phyloP scores from a whole-genome alignment of 495 filamentous ascomycete genomes.

The Amniculicola lignicola region DNA sequence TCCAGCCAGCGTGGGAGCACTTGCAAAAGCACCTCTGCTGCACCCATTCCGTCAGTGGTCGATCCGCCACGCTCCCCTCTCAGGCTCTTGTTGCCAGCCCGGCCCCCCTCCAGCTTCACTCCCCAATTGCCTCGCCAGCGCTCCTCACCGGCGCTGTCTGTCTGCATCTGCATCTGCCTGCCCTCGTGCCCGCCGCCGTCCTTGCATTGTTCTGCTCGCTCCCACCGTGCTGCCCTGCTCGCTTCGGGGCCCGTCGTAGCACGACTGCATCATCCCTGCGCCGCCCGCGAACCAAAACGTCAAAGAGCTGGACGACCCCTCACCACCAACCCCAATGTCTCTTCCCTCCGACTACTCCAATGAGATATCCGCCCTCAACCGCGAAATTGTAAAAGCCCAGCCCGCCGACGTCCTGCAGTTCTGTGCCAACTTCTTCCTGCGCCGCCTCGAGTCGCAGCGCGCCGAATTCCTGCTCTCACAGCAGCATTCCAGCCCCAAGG shows the following conservation, averaged over 20 bases:
- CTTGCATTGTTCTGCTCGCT: slow-evolving; percentile 8
- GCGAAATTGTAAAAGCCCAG: slow-evolving; percentile 51
- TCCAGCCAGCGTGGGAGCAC: too few relatives aligned
- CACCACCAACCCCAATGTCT: slow-evolving; percentile 43
- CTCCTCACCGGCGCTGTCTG: background rate
- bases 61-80: too few relatives aligned
- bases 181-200: background rate
- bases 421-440: slow-evolving; percentile 63
- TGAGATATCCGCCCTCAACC: slow-evolving; percentile 59
- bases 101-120: background rate
- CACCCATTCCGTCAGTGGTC: too few relatives aligned
- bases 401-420: slow-evolving; percentile 63
- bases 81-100: too few relatives aligned
- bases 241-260: slow-evolving; percentile 24
- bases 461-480: slow-evolving; percentile 49
- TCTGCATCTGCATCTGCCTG: background rate
- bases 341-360: slow-evolving; percentile 55
- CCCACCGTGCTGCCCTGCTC: slow-evolving; percentile 20
- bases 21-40: too few relatives aligned
- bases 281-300: slow-evolving; percentile 32
- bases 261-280: slow-evolving; percentile 35
- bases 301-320: slow-evolving; percentile 34
- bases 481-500: slow-evolving; percentile 42
- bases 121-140: background rate
- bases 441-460: slow-evolving; percentile 60